A percentile compares a stretch with the other conserved stretches of the same genome.
Conservation (phyloP, 1,139 yeast species). For the Yamadazyma conglobata region DNA sequence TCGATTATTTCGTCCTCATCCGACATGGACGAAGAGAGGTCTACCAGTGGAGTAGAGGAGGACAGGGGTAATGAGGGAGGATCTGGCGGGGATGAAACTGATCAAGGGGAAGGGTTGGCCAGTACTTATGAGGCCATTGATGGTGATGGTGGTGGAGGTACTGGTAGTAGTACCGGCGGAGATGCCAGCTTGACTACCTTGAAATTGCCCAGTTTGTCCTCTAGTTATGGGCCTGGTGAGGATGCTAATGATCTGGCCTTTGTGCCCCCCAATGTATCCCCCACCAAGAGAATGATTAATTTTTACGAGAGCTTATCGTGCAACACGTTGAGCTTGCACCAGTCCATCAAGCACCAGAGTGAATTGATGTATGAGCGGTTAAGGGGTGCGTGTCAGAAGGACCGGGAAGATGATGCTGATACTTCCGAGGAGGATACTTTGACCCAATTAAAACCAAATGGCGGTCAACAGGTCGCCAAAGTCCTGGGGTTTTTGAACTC, state of each 20-base stretch:
- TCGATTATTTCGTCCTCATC: conserved; percentile 45
- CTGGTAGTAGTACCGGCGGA: neutral
- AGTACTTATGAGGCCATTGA: conserved; percentile 8
- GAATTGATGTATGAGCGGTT: conserved; percentile 20
- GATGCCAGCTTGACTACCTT: neutral
- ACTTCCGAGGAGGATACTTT: too few species aligned
- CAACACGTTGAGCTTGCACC: conserved; percentile 17
- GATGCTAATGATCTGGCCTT: too few species aligned
- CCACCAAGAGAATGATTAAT: conserved; percentile 16
- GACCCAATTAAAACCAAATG: too few species aligned
- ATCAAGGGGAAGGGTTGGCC: conserved; percentile 7
- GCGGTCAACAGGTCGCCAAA: too few species aligned
- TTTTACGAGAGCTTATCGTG: conserved; percentile 28
- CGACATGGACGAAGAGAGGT: conserved; percentile 37
- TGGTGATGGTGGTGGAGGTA: neutral
- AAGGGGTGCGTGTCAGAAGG: too few species aligned
- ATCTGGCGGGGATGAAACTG: conserved; percentile 6
- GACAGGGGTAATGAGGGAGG: conserved; percentile 4
- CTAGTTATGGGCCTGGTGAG: neutral
- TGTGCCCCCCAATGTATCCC: too few species aligned
- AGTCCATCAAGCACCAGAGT: conserved; percentile 25
- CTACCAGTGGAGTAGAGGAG: conserved; percentile 16
- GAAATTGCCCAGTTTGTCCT: neutral
- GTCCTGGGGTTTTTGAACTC: neutral
- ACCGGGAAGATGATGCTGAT: too few species aligned